Percentiles rank a stretch among this genome's conserved stretches.
Evolutionary conservation across 2,329 filamentous ascomycete species (phyloP).

Genomic region (Xylaria digitata): DNA sequence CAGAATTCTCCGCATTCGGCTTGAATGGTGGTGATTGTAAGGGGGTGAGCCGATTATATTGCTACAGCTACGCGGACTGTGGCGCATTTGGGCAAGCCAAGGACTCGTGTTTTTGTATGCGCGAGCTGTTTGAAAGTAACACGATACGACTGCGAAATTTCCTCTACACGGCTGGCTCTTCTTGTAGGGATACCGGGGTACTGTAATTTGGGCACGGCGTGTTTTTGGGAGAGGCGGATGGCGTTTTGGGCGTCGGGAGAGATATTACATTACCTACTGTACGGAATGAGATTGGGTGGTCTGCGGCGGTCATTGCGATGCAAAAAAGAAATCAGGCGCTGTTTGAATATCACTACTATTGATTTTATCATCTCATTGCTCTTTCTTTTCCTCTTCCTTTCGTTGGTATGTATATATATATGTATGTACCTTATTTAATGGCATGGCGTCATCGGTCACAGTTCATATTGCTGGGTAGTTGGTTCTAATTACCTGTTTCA

Average conservation of each 20-base stretch:
- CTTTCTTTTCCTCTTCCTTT: too few relatives aligned
- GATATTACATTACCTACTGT: conserved; percentile 8
- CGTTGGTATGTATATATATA: too few relatives aligned
- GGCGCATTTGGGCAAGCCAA: too few relatives aligned
- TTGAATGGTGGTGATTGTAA: too few relatives aligned
- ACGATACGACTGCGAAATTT: neutral
- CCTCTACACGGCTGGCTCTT: neutral
- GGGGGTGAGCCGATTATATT: neutral
- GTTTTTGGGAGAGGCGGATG: conserved; percentile 12
- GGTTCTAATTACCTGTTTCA: too few relatives aligned
- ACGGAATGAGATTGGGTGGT: conserved; percentile 5
- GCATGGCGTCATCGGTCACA: too few relatives aligned
- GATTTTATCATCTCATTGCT: neutral
- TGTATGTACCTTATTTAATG: neutral
- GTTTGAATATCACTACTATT: conserved; percentile 24
- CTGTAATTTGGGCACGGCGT: conserved; percentile 12
- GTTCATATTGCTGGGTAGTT: too few relatives aligned
- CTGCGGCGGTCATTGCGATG: conserved; percentile 11
- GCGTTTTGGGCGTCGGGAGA: conserved; percentile 27
- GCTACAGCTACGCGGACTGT: neutral
- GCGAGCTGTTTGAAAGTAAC: neutral
- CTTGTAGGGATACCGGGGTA: conserved; percentile 16
- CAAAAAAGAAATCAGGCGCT: conserved; percentile 18
- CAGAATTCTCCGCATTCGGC: neutral
- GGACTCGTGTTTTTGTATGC: neutral